Evolutionary conservation across 1,139 yeast genomes (phyloP).

Genomic region (Yamadazyma blattariae): DNA sequence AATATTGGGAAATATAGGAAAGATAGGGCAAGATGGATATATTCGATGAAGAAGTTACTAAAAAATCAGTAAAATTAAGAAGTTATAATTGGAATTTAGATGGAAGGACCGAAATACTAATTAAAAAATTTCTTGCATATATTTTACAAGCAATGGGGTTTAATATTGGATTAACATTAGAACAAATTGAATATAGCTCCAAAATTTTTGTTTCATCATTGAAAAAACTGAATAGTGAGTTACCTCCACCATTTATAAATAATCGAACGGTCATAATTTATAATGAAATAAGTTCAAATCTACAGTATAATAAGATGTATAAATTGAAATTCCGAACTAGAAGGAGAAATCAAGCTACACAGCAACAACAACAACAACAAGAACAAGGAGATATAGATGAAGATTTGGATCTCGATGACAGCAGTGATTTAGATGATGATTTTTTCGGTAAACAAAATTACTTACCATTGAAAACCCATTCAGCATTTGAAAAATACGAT

Average conservation of each 20-base stretch:
- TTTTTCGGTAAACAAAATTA: constrained; percentile 6
- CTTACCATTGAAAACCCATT: constrained; percentile 6
- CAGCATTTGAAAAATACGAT: constrained; percentile 2
- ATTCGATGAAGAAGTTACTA: no score
- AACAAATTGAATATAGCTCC: constrained; percentile 10
- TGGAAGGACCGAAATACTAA: constrained; percentile 49
- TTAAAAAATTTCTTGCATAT: constrained; percentile 78
- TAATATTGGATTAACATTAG: constrained; percentile 36
- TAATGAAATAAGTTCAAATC: not conserved
- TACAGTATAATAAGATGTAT: no score
- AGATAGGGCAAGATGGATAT: no score
- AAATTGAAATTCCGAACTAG: not conserved
- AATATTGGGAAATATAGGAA: no score
- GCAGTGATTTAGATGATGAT: constrained; percentile 10
- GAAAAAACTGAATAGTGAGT: not conserved
- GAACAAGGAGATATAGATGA: not conserved
- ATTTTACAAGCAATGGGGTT: constrained; percentile 61
- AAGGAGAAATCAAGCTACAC: no score
- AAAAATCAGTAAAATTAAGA: no score
- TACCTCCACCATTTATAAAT: constrained; percentile 7
- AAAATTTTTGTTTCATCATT: not conserved
- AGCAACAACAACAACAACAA: no score
- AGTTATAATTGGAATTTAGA: constrained; percentile 15
- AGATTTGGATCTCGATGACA: constrained; percentile 9
- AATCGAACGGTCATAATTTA: constrained; percentile 5